phyloP scores from a whole-genome alignment of 169 alveolate genomes.

The Perkinsus chesapeaki region DNA sequence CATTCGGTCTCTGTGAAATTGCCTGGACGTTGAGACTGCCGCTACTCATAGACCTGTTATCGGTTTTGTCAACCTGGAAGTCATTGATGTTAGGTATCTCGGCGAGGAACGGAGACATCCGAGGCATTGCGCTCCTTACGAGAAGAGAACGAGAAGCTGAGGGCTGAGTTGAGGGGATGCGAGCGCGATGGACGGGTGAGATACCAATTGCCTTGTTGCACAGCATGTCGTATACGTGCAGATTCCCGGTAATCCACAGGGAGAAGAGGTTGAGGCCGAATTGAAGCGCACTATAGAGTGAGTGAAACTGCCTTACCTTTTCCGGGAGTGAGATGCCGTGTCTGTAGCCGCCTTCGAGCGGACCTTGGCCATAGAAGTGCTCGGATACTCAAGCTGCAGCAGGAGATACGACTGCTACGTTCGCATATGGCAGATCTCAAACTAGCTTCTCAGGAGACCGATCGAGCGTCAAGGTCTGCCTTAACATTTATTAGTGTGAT shows the following conservation, averaged over 20 bases:
- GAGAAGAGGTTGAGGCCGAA: background rate
- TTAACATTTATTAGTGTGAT: too few relatives aligned
- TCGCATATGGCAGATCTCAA: background rate
- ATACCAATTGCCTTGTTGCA: too few relatives aligned
- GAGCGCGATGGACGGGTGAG: too few relatives aligned
- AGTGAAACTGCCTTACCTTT: background rate
- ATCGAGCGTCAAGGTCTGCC: too few relatives aligned
- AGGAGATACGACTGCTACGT: background rate
- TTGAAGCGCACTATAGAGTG: background rate
- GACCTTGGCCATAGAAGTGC: background rate
- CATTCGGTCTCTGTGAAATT: too few relatives aligned
- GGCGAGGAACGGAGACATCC: background rate
- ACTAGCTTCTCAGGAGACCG: background rate
- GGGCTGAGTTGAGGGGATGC: background rate
- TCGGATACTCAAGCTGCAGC: background rate
- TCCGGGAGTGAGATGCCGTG: background rate
- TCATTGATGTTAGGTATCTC: background rate
- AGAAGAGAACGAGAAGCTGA: background rate
- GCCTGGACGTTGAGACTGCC: too few relatives aligned
- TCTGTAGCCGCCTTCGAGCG: background rate
- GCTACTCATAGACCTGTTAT: too few relatives aligned
- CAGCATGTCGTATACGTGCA: too few relatives aligned
- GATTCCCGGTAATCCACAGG: too few relatives aligned
- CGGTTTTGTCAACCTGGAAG: too few relatives aligned
- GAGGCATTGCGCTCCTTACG: background rate